A percentile compares a stretch with the other conserved stretches of the same genome.
Conservation (phyloP, 2,329 filamentous ascomycete genomes). For the Ophiostoma sp. region DNA sequence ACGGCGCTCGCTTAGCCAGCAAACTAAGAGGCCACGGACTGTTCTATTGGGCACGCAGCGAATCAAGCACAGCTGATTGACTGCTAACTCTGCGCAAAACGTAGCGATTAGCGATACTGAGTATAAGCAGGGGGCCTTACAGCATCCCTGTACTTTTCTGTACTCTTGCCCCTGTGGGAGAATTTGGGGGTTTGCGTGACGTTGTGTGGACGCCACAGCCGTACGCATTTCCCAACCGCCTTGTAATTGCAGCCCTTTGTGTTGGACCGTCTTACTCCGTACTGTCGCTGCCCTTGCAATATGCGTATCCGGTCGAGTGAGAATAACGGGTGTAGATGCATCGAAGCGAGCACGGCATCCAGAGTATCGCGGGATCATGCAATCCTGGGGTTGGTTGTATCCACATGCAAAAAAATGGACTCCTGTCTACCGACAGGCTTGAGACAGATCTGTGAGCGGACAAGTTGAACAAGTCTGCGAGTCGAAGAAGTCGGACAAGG, state of each 20-base stretch:
- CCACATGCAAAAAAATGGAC: background rate
- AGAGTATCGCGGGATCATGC: background rate
- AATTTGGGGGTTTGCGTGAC: background rate
- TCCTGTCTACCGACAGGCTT: background rate
- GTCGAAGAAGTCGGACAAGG: background rate
- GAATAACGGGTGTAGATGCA: background rate
- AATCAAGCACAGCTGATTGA: background rate
- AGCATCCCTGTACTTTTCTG: background rate
- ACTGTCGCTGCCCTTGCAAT: background rate
- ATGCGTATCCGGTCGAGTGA: background rate
- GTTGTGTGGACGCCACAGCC: background rate
- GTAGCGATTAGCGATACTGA: background rate
- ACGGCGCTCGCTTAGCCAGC: background rate
- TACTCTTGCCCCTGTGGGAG: background rate
- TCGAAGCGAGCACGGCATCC: background rate
- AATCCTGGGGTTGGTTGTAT: background rate
- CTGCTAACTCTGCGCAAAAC: background rate
- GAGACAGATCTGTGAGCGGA: background rate
- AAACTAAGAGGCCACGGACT: background rate
- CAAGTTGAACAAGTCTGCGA: slow-evolving; percentile 1
- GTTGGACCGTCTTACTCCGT: background rate
- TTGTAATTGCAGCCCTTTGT: background rate
- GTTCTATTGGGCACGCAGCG: background rate
- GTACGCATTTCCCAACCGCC: background rate
- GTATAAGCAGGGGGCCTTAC: background rate